phyloP scores from a whole-genome alignment of 2,329 filamentous ascomycete species.

The Xylaria sp. region DNA sequence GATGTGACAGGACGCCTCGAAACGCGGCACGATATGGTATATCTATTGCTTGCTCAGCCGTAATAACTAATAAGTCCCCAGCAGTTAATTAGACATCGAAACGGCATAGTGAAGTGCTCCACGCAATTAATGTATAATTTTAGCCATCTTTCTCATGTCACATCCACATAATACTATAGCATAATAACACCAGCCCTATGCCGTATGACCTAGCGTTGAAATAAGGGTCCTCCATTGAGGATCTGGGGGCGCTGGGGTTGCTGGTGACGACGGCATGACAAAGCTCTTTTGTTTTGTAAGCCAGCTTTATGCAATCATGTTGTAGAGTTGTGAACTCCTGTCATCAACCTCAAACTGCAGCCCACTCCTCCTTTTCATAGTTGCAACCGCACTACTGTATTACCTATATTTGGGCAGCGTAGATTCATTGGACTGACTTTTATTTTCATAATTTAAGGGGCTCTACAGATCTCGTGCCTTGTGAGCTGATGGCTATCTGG shows the following conservation, averaged over 20 bases:
- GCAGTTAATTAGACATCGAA: conserved; percentile 5
- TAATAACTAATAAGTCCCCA: not conserved
- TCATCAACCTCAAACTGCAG: conserved; percentile 33
- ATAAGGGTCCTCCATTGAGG: conserved; percentile 15
- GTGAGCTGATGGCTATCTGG: too few species aligned
- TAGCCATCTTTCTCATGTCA: conserved; percentile 1
- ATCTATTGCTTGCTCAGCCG: not conserved
- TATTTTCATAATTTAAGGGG: not conserved
- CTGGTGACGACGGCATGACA: conserved; percentile 2
- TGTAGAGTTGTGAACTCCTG: conserved; percentile 20
- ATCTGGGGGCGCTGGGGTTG: conserved; percentile 21
- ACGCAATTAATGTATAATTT: conserved; percentile 3
- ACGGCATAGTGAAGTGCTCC: not conserved
- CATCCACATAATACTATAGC: conserved; percentile 11
- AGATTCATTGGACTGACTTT: conserved; percentile 26
- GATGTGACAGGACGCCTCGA: not conserved
- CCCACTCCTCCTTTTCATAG: conserved; percentile 17
- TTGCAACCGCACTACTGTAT: not conserved
- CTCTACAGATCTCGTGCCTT: too few species aligned
- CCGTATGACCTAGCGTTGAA: conserved; percentile 12
- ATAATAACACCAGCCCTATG: conserved; percentile 11
- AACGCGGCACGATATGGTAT: not conserved
- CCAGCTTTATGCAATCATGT: conserved; percentile 24
- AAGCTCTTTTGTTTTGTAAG: conserved; percentile 12
- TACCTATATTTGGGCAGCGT: conserved; percentile 5